These are phyloP conservation scores for Solanum virginianum DNA, from an alignment of 257 asterid species.

Conservation along the genomic window DNA sequence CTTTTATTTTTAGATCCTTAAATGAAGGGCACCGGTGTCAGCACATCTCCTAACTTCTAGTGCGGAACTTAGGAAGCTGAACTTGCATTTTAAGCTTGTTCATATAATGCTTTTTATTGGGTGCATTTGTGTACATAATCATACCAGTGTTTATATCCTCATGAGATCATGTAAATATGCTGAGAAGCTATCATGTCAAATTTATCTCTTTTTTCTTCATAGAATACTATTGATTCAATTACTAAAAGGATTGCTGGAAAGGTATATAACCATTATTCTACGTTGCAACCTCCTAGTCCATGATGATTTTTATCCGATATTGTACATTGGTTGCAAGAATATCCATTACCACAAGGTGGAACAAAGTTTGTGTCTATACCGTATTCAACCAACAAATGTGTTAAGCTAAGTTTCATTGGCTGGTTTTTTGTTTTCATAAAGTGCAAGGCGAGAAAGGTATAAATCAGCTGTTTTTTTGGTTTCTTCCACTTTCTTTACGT, in stretches of 20 bases:
- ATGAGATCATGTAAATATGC: background rate
- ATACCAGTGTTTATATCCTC: background rate
- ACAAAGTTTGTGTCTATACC: background rate
- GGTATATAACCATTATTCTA: background rate
- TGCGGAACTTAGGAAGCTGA: background rate
- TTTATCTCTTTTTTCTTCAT: background rate
- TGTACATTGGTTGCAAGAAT: background rate
- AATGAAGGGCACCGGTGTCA: background rate
- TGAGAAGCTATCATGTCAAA: background rate
- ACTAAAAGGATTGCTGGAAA: background rate
- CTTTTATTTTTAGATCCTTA: background rate
- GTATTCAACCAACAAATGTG: background rate
- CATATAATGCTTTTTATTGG: background rate
- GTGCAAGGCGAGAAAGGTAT: background rate
- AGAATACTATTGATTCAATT: background rate
- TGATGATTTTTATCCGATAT: background rate
- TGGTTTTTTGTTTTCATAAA: background rate
- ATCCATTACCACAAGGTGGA: background rate
- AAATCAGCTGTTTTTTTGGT: background rate
- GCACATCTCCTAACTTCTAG: background rate
- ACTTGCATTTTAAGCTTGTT: background rate
- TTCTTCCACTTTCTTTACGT: background rate
- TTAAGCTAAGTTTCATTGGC: background rate
- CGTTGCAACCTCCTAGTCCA: background rate
- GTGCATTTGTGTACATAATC: background rate